These are phyloP conservation scores for Pythium dissimile DNA, from an alignment of 352 stramenopile species.

Conservation along the genomic window DNA sequence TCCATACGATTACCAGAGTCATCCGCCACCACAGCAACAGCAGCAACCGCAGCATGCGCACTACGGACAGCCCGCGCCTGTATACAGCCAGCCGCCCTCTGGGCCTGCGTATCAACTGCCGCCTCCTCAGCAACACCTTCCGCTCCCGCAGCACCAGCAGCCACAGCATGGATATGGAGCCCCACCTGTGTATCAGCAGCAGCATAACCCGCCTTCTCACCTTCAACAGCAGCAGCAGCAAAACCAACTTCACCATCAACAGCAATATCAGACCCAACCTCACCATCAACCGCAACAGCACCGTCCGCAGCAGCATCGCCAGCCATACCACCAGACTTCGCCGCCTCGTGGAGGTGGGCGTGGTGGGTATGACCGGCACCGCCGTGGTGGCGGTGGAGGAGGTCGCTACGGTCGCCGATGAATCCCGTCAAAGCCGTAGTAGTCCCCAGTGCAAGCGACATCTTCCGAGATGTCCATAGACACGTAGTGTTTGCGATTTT, in stretches of 20 bases:
- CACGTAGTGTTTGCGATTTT: no score
- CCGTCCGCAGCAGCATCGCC: constrained; percentile 22
- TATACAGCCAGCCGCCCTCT: constrained; percentile 11
- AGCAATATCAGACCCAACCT: constrained; percentile 8
- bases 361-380: constrained; percentile 24
- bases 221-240: constrained; percentile 5
- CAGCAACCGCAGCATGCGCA: constrained; percentile 1
- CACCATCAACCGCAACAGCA: constrained; percentile 18
- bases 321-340: constrained; percentile 9
- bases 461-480: constrained; percentile 8
- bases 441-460: not conserved
- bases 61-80: constrained; percentile 10
- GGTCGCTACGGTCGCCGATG: constrained; percentile 25
- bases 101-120: constrained; percentile 7
- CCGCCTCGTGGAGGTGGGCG: constrained; percentile 16
- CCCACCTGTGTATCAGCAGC: not conserved
- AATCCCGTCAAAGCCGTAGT: not conserved
- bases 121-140: constrained; percentile 9
- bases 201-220: constrained; percentile 2
- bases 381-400: constrained; percentile 22
- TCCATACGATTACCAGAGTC: constrained; percentile 6
- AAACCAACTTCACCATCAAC: not conserved
- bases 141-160: constrained; percentile 1
- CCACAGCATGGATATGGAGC: constrained; percentile 5
- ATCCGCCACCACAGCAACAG: constrained; percentile 9